Evolutionary conservation across 768 basidiomycete species (phyloP), one percentile per base, ranked within the genome.

Genomic region (Leucosporidium creatinivorum): DNA sequence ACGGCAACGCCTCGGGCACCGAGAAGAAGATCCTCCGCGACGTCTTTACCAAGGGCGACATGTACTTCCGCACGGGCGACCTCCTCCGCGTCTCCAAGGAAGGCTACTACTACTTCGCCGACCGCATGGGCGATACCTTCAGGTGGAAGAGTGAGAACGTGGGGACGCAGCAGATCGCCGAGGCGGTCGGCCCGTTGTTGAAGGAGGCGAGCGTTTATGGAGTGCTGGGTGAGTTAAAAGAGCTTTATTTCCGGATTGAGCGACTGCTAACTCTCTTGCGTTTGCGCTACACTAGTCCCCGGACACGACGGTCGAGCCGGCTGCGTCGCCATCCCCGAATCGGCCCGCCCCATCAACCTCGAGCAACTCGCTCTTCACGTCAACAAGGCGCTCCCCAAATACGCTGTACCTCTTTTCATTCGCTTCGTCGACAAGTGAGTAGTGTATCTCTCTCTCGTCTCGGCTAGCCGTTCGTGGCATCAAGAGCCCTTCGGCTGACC

Each of bases 1-100:
- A 68, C 57, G 64, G 64, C 28, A 73, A 73, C 61, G 8, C 59
- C 25, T 8, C 47, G 0, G 72, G 63, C 33, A 70, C 66, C 8
- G 48, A 70, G 61, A 73, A 73, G 69, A 73, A 73, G 66, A 70
- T 73, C 66, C 30, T 70, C 2, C 57, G 58, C 30, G 62, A 70
- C 33, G 72, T 73, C 3, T 60, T 73, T 25, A n/a, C 17, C 4
- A 59, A 60, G n/a, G 72, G 66, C 6, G 72, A 73, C 55, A 21
- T 26, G 30, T 65, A 44, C 58, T 68, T 66, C 59, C 63, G 68
- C 60, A 61, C 62, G 26, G 66, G 66, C 33, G 72, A 73, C 56
- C 60, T 73, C 48, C 55, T 73, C 6, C 57, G 54, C 33, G 39
- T 48, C n/a, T 50, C 58, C 12, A 9, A 13, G 18, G 57, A 68